Percentiles rank a stretch among this genome's conserved stretches.
Conservation (phyloP, 805 yeast genomes). For the Jamesozyma lodderae region DNA sequence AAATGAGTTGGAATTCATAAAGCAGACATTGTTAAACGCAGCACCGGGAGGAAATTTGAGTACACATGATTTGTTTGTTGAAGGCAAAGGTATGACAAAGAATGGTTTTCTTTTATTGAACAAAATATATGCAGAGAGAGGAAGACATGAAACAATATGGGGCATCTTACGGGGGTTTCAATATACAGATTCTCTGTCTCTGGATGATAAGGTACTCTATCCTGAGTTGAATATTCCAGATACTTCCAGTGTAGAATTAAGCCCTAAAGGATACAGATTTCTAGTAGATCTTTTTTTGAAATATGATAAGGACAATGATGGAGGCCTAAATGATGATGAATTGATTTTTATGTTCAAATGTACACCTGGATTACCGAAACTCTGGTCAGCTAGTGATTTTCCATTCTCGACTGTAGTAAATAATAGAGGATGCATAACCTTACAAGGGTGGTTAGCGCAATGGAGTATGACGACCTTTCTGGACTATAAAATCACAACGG, state of each 20-base stretch:
- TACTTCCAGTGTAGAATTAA: conserved; percentile 75
- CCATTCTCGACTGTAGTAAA: conserved; percentile 85
- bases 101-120: conserved; percentile 73
- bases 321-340: conserved; percentile 77
- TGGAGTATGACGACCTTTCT: conserved; percentile 95
- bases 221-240: conserved; percentile 72
- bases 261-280: conserved; percentile 87
- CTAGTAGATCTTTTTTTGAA: conserved; percentile 80
- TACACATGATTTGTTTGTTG: conserved; percentile 28
- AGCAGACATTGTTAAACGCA: conserved; percentile 24
- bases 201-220: conserved; percentile 67
- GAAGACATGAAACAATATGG: conserved; percentile 97
- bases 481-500: conserved; percentile 75
- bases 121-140: conserved; percentile 77
- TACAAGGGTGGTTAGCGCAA: conserved; percentile 98
- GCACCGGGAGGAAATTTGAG: conserved; percentile 7
- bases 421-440: conserved; percentile 79
- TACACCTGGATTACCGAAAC: conserved; percentile 84
- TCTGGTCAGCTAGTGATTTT: conserved; percentile 80
- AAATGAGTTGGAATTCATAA: conserved; percentile 40
- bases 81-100: conserved; percentile 49
- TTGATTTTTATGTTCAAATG: conserved; percentile 64
- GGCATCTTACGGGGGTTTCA: conserved; percentile 81
- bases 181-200: conserved; percentile 84
- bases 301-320: conserved; percentile 93